Percentiles rank a stretch among this genome's conserved stretches.
Conservation (phyloP, 345 rosid genomes). For the Populus simonii region DNA sequence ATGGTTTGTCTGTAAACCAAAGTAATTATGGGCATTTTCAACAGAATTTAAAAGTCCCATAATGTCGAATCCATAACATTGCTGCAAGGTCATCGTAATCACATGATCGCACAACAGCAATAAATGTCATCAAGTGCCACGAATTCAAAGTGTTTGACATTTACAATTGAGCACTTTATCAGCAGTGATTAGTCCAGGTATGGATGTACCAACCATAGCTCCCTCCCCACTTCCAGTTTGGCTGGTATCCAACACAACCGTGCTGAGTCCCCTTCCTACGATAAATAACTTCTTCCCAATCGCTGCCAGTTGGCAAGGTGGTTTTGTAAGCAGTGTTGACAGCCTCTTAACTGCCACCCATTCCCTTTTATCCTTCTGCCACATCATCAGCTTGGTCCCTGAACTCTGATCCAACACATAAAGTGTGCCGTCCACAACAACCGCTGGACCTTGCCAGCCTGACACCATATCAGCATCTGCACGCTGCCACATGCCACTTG, state of each 20-base stretch:
- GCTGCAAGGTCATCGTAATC: too few relatives aligned
- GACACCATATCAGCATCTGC: slow-evolving; percentile 58
- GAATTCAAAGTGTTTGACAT: slow-evolving; percentile 48
- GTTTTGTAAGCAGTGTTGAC: slow-evolving; percentile 53
- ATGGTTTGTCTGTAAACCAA: background rate
- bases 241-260: slow-evolving; percentile 58
- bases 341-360: slow-evolving; percentile 73
- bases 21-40: background rate
- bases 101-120: too few relatives aligned
- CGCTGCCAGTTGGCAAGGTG: slow-evolving; percentile 69
- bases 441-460: slow-evolving; percentile 86
- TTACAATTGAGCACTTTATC: slow-evolving; percentile 52
- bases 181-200: slow-evolving; percentile 44
- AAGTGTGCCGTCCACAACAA: slow-evolving; percentile 53
- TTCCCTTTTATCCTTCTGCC: slow-evolving; percentile 52
- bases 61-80: too few relatives aligned
- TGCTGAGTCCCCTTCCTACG: slow-evolving; percentile 66
- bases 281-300: slow-evolving; percentile 57
- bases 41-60: too few relatives aligned
- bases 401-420: slow-evolving; percentile 74
- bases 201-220: slow-evolving; percentile 63
- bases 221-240: slow-evolving; percentile 46
- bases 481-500: slow-evolving; percentile 51
- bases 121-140: background rate
- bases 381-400: slow-evolving; percentile 68